Percentiles rank a stretch among this genome's conserved stretches.
Conservation (phyloP, 148 eudicot genomes). For the Oxyria digyna region DNA sequence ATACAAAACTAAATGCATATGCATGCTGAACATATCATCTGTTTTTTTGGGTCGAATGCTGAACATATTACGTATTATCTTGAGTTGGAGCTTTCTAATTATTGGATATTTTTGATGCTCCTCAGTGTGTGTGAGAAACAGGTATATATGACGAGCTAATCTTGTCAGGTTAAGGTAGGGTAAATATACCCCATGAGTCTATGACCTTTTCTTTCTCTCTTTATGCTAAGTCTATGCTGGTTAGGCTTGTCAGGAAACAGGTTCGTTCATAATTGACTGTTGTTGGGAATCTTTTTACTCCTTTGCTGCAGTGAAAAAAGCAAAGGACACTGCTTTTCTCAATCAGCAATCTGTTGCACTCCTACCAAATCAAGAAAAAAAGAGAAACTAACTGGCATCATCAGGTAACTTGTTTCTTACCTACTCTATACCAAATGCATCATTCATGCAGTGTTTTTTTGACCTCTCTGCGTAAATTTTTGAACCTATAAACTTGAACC, state of each 20-base stretch:
- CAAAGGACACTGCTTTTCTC: background rate
- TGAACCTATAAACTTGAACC: background rate
- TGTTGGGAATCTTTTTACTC: too few species aligned
- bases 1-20: too few species aligned
- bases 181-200: background rate
- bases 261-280: too few species aligned
- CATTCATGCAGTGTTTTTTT: background rate
- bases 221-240: background rate
- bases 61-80: too few species aligned
- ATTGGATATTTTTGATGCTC: background rate
- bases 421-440: background rate
- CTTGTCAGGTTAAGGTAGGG: constrained; percentile 7
- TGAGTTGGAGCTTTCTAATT: background rate
- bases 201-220: background rate
- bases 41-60: too few species aligned
- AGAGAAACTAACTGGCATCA: background rate
- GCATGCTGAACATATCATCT: background rate
- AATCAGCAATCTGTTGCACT: background rate
- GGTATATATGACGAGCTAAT: constrained; percentile 6
- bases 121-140: background rate
- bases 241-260: background rate
- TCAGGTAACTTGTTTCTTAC: background rate
- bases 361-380: constrained; percentile 2
- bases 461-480: background rate
- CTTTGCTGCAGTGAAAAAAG: background rate